Percentiles rank a stretch among this genome's conserved stretches.
Evolutionary conservation across 2,329 filamentous ascomycete genomes (phyloP).

Genomic region (Cladosporium sp.): DNA sequence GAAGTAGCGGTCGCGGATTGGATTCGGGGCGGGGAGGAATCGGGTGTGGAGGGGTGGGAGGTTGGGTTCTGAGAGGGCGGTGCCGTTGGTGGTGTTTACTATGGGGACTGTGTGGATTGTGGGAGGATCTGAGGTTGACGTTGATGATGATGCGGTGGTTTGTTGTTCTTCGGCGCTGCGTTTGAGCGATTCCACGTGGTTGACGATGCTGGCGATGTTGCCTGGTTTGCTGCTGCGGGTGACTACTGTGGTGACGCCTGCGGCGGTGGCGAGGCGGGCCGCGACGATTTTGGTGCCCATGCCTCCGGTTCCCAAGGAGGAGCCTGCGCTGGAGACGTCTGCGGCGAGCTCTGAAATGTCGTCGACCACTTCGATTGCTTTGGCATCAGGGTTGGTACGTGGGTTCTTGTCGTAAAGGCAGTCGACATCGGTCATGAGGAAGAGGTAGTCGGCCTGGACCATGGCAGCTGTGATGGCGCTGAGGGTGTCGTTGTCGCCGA

Average conservation of each 20-base stretch:
- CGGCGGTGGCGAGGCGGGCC: conserved; percentile 86
- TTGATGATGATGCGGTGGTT: conserved; percentile 27
- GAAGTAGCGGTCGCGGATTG: conserved; percentile 91
- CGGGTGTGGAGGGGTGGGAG: conserved; percentile 76
- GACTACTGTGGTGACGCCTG: conserved; percentile 93
- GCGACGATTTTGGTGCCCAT: conserved; percentile 98
- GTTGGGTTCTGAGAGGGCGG: conserved; percentile 12
- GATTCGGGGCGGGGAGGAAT: conserved; percentile 80
- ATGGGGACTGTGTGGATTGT: conserved; percentile 5
- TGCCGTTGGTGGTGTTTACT: conserved; percentile 23
- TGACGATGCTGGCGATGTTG: conserved; percentile 85
- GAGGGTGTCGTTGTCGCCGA: conserved; percentile 96
- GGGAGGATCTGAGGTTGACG: background rate
- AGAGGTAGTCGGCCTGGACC: conserved; percentile 94
- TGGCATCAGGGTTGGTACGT: conserved; percentile 77
- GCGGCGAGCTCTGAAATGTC: conserved; percentile 81
- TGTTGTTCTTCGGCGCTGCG: conserved; percentile 22
- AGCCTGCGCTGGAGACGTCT: conserved; percentile 89
- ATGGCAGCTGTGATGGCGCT: conserved; percentile 96
- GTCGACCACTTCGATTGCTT: conserved; percentile 87
- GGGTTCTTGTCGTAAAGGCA: conserved; percentile 97
- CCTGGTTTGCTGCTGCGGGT: conserved; percentile 90
- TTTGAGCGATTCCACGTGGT: conserved; percentile 70
- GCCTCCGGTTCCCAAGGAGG: conserved; percentile 85
- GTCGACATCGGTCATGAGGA: conserved; percentile 98